Conservation (phyloP, 257 asterid species). For the Rehmannia glutinosa region DNA sequence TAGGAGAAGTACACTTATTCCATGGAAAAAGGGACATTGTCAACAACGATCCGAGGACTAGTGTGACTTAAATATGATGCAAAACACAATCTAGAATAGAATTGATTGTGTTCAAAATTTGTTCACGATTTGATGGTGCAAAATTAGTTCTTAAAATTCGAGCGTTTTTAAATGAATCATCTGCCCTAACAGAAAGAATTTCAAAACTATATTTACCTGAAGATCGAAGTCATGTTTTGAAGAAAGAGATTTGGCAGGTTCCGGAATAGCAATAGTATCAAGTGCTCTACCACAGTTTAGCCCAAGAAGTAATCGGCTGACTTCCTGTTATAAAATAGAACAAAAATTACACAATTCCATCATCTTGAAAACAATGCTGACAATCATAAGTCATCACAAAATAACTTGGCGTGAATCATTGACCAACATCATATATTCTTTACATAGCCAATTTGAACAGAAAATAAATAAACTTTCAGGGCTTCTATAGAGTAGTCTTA, state of each 20-base stretch:
- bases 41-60: not conserved
- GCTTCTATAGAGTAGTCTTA: not conserved
- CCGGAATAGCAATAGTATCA: constrained; percentile 41
- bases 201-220: constrained; percentile 42
- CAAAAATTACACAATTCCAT: not conserved
- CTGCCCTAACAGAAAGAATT: not conserved
- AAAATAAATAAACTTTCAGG: not conserved
- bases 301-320: constrained; percentile 72
- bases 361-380: not conserved
- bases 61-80: not conserved
- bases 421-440: not conserved
- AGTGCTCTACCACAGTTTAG: constrained; percentile 73
- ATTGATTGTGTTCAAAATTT: too few species aligned
- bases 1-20: not conserved
- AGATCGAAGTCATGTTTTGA: constrained; percentile 71
- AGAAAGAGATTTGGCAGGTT: constrained; percentile 57
- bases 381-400: not conserved
- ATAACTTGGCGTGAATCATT: not conserved
- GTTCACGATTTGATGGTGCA: not conserved
- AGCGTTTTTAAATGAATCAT: not conserved
- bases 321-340: constrained; percentile 47
- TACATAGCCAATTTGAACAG: not conserved
- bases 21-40: not conserved
- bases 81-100: too few species aligned
- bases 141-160: not conserved